Conservation (phyloP, 2,329 filamentous ascomycete species). For the Stagonosporopsis rhizophila region DNA sequence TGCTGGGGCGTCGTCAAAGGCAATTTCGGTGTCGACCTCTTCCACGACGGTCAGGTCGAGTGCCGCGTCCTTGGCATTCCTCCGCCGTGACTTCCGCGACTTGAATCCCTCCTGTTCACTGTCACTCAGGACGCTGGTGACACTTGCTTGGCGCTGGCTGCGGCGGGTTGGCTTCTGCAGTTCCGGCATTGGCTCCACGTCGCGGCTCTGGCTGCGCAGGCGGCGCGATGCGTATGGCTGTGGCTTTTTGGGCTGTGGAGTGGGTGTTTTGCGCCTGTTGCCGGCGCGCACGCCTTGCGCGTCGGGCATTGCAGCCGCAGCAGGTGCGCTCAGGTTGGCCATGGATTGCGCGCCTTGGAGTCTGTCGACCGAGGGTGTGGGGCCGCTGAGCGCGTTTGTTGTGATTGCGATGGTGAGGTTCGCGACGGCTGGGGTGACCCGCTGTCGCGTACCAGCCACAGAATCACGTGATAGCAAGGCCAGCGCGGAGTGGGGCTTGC, state of each 20-base stretch:
- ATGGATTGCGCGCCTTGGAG: not conserved
- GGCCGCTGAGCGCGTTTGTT: slow-evolving; percentile 22
- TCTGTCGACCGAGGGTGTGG: not conserved
- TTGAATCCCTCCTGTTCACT: slow-evolving; percentile 27
- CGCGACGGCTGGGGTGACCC: slow-evolving; percentile 10
- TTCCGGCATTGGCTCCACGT: slow-evolving; percentile 35
- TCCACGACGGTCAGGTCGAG: slow-evolving; percentile 47
- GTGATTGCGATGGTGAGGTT: slow-evolving; percentile 15
- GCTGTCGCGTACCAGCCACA: slow-evolving; percentile 15
- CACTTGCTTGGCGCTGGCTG: slow-evolving; percentile 38
- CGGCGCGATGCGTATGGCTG: slow-evolving; percentile 37
- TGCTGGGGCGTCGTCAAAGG: slow-evolving; percentile 28
- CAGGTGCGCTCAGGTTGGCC: slow-evolving; percentile 1
- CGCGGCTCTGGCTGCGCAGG: slow-evolving; percentile 52
- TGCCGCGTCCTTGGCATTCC: slow-evolving; percentile 28
- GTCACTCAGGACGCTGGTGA: slow-evolving; percentile 39
- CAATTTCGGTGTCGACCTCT: slow-evolving; percentile 37
- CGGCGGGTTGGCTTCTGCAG: slow-evolving; percentile 32
- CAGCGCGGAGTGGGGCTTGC: slow-evolving; percentile 6
- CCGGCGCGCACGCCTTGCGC: slow-evolving; percentile 41
- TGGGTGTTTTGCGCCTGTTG: slow-evolving; percentile 45
- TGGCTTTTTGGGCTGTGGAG: slow-evolving; percentile 35
- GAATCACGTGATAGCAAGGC: slow-evolving; percentile 22
- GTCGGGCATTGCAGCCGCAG: slow-evolving; percentile 39
- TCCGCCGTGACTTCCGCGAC: slow-evolving; percentile 31